These are phyloP conservation scores for Cladosporium sp. DNA, from an alignment of 2,329 filamentous ascomycete species.

Conservation along the genomic window DNA sequence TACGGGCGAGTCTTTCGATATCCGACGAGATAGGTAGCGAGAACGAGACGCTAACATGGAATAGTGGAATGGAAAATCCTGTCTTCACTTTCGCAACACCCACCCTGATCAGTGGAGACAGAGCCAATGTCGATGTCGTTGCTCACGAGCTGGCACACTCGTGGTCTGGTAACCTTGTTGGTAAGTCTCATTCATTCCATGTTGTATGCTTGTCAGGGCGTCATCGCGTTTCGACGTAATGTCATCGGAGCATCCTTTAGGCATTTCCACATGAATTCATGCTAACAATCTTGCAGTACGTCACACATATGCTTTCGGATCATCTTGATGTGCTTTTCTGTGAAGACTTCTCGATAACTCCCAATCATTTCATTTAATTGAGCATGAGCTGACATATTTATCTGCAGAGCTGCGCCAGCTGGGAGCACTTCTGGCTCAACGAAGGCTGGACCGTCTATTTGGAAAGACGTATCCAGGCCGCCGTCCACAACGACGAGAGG, in stretches of 20 bases:
- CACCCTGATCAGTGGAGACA: constrained; percentile 81
- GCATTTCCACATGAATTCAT: neutral
- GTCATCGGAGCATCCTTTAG: neutral
- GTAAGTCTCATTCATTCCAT: neutral
- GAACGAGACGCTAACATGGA: neutral
- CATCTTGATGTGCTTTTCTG: neutral
- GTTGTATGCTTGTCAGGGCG: neutral
- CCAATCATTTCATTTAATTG: neutral
- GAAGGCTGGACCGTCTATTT: constrained; percentile 94
- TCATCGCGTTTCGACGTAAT: neutral
- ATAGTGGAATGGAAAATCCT: constrained; percentile 60
- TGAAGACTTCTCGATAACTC: neutral
- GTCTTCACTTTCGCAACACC: constrained; percentile 95
- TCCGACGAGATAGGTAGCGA: constrained; percentile 54
- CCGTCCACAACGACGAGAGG: constrained; percentile 74
- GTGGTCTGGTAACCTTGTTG: constrained; percentile 85
- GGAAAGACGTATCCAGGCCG: constrained; percentile 78
- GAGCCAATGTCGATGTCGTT: constrained; percentile 92
- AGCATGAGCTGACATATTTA: neutral
- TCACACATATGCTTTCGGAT: neutral
- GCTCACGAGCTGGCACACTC: constrained; percentile 77
- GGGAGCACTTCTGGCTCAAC: constrained; percentile 75
- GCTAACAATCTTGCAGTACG: neutral
- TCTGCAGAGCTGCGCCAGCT: constrained; percentile 65
- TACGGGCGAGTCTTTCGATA: constrained; percentile 65